Conservation (phyloP, 805 yeast genomes). For the Lipomyces yamadae region DNA sequence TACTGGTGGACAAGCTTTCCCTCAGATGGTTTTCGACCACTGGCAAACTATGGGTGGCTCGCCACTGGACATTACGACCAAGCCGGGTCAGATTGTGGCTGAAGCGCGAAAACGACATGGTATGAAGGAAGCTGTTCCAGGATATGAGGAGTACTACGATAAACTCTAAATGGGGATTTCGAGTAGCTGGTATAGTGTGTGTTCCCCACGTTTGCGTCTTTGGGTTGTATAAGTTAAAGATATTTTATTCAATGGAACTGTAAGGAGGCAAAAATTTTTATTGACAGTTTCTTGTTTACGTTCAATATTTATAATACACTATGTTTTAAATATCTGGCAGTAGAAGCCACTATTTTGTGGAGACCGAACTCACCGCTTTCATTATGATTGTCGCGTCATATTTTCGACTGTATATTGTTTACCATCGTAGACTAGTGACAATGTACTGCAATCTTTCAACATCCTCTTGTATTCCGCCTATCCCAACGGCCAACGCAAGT, state of each 20-base stretch:
- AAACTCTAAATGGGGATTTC: slow-evolving; percentile 47
- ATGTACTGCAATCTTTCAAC: neutral
- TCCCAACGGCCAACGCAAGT: neutral
- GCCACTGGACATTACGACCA: slow-evolving; percentile 82
- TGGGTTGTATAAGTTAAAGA: slow-evolving; percentile 4
- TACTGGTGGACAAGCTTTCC: slow-evolving; percentile 99
- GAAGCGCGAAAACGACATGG: slow-evolving; percentile 94
- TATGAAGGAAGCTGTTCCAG: slow-evolving; percentile 96
- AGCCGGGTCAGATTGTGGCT: slow-evolving; percentile 67
- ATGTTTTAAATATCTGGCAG: neutral
- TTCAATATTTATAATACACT: slow-evolving; percentile 10
- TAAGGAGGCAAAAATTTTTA: slow-evolving; percentile 2
- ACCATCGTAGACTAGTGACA: neutral
- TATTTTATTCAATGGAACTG: slow-evolving; percentile 6
- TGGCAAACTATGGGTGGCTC: slow-evolving; percentile 92
- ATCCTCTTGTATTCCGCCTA: neutral
- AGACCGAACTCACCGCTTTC: too few relatives aligned
- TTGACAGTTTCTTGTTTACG: slow-evolving; percentile 3
- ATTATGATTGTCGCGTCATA: too few relatives aligned
- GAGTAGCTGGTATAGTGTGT: neutral
- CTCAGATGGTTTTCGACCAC: slow-evolving; percentile 99
- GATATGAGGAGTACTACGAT: slow-evolving; percentile 96
- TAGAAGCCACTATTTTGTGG: too few relatives aligned
- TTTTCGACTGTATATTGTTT: too few relatives aligned
- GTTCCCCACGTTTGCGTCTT: neutral